Percentiles rank a stretch among this genome's conserved stretches.
phyloP scores from a whole-genome alignment of 345 rosid genomes.

The Rubroshorea leprosula region DNA sequence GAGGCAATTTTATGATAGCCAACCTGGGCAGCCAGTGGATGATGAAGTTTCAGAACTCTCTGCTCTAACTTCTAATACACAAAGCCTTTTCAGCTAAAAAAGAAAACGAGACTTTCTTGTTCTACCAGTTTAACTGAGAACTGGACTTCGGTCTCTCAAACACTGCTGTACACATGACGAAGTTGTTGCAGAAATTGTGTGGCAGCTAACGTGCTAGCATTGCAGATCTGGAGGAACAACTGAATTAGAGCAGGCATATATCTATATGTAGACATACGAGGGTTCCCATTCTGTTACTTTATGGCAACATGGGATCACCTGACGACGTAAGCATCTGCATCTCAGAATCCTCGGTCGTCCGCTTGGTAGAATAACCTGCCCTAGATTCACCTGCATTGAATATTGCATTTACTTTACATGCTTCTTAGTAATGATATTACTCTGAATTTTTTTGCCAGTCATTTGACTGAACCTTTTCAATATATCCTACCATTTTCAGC shows the following conservation, averaged over 20 bases:
- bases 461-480: too few relatives aligned
- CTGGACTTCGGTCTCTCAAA: slow-evolving; percentile 20
- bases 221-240: slow-evolving; percentile 19
- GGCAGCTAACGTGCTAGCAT: slow-evolving; percentile 5
- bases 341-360: slow-evolving; percentile 43
- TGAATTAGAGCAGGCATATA: slow-evolving; percentile 12
- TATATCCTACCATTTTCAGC: too few relatives aligned
- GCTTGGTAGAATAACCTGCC: slow-evolving; percentile 33
- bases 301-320: slow-evolving; percentile 74
- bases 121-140: slow-evolving; percentile 27
- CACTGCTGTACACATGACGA: slow-evolving; percentile 30
- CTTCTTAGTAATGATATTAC: too few relatives aligned
- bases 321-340: slow-evolving; percentile 51
- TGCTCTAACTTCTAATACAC: slow-evolving; percentile 44
- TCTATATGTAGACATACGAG: slow-evolving; percentile 11
- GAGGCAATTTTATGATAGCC: slow-evolving; percentile 73
- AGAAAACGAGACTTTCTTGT: slow-evolving; percentile 10
- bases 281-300: slow-evolving; percentile 18
- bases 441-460: too few relatives aligned
- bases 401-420: too few relatives aligned
- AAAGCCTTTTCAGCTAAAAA: slow-evolving; percentile 29
- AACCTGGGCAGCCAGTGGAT: slow-evolving; percentile 88
- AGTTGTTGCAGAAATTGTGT: too few relatives aligned
- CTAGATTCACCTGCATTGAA: slow-evolving; percentile 57
- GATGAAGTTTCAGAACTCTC: slow-evolving; percentile 32